Percentiles rank a stretch among this genome's conserved stretches.
phyloP scores from a whole-genome alignment of 768 basidiomycete genomes.

The Cystobasidium onofrii region DNA sequence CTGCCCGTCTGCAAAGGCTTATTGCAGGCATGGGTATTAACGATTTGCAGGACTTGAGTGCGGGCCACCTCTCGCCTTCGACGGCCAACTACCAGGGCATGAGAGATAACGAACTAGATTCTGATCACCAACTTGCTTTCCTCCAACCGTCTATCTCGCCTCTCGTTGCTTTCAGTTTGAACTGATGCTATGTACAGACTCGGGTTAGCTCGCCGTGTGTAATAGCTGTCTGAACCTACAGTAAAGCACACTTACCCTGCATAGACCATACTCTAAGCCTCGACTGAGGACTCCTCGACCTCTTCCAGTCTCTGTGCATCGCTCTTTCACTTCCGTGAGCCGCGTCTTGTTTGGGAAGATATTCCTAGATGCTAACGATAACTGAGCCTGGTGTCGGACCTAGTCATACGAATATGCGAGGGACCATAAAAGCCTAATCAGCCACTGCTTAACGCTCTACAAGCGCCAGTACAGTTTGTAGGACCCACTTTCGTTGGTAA shows the following conservation, averaged over 20 bases:
- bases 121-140: constrained; percentile 32
- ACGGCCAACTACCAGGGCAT: too few relatives aligned
- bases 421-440: too few relatives aligned
- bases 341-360: constrained; percentile 30
- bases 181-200: constrained; percentile 28
- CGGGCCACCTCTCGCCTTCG: background rate
- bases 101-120: constrained; percentile 43
- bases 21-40: background rate
- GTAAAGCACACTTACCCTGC: constrained; percentile 31
- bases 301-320: constrained; percentile 30
- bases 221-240: too few relatives aligned
- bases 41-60: background rate
- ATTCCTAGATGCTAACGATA: constrained; percentile 13
- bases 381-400: constrained; percentile 33
- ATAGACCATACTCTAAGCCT: constrained; percentile 18
- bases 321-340: constrained; percentile 32
- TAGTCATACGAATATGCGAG: too few relatives aligned
- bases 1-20: too few relatives aligned
- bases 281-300: constrained; percentile 33
- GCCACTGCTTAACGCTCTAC: too few relatives aligned
- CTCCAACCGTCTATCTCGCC: constrained; percentile 31
- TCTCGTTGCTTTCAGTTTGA: constrained; percentile 31
- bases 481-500: constrained; percentile 26
- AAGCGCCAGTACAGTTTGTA: background rate
- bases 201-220: background rate